Evolutionary conservation across 768 basidiomycete species (phyloP).

Genomic region (Rickenella mellea): DNA sequence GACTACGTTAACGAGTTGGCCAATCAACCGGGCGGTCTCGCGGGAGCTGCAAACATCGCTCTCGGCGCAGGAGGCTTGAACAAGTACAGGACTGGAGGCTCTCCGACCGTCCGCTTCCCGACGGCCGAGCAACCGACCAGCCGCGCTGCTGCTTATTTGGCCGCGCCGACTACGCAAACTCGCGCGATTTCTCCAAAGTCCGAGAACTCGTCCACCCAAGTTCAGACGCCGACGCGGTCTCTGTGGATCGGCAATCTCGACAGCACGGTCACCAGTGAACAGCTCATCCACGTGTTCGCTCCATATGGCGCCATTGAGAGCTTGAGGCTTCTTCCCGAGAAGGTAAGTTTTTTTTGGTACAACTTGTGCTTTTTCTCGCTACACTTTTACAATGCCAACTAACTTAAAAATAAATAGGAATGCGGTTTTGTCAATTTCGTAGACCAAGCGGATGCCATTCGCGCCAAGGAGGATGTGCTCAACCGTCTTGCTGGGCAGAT

Average conservation of each 20-base stretch:
- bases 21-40: slow-evolving; percentile 29
- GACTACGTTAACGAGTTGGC: slow-evolving; percentile 40
- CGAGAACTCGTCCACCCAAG: slow-evolving; percentile 60
- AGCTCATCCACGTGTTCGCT: slow-evolving; percentile 91
- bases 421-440: slow-evolving; percentile 99
- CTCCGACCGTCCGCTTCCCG: slow-evolving; percentile 61
- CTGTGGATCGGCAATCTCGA: slow-evolving; percentile 99
- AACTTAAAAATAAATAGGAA: slow-evolving; percentile 44
- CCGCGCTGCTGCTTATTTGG: slow-evolving; percentile 56
- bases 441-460: slow-evolving; percentile 89
- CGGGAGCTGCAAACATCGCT: slow-evolving; percentile 13
- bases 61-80: slow-evolving; percentile 21
- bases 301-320: slow-evolving; percentile 97
- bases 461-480: slow-evolving; percentile 95
- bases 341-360: slow-evolving; percentile 41
- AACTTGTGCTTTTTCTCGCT: slow-evolving; percentile 3
- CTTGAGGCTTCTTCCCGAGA: slow-evolving; percentile 89
- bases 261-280: slow-evolving; percentile 87
- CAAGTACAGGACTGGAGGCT: slow-evolving; percentile 32
- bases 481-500: slow-evolving; percentile 93
- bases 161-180: slow-evolving; percentile 50
- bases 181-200: slow-evolving; percentile 77
- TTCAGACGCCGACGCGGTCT: slow-evolving; percentile 90
- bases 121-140: slow-evolving; percentile 42
- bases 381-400: slow-evolving; percentile 3